phyloP scores from a whole-genome alignment of 768 basidiomycete genomes.

The Paxillus ammoniavirescens region DNA sequence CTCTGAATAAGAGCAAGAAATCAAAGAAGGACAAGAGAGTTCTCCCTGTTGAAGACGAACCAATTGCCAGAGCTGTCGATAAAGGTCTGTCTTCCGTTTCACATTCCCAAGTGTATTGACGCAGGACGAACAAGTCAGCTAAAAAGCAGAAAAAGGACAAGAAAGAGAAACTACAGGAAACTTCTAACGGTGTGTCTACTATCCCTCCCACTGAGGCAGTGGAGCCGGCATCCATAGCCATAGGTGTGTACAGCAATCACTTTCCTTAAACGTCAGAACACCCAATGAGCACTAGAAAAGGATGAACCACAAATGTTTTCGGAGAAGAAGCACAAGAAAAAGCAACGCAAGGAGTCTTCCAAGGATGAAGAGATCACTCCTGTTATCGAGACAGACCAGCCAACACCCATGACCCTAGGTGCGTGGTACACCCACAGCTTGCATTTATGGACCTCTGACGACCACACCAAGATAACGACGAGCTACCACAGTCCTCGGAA shows the following conservation, averaged over 20 bases:
- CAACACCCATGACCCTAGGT: conserved; percentile 8
- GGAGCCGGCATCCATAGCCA: too few relatives aligned
- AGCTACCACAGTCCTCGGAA: conserved; percentile 1
- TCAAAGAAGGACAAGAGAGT: conserved; percentile 20
- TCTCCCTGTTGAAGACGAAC: not conserved
- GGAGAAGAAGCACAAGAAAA: conserved; percentile 40
- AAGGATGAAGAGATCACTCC: not conserved
- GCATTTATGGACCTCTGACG: not conserved
- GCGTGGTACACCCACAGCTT: conserved; percentile 2
- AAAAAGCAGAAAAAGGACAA: conserved; percentile 38
- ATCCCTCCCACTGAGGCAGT: conserved; percentile 10
- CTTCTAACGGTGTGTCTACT: conserved; percentile 12
- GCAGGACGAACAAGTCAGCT: conserved; percentile 6
- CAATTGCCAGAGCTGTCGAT: conserved; percentile 11
- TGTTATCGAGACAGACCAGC: not conserved
- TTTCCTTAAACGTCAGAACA: too few relatives aligned
- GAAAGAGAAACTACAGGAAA: conserved; percentile 43
- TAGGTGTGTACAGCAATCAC: too few relatives aligned
- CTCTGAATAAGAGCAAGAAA: conserved; percentile 26
- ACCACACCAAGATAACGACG: conserved; percentile 15
- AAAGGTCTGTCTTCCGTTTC: conserved; percentile 19
- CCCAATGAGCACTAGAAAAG: too few relatives aligned
- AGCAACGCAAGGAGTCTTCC: conserved; percentile 27
- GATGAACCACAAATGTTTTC: too few relatives aligned
- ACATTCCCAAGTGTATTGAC: conserved; percentile 5